These are phyloP conservation scores for Spizellomyces sp. DNA, from an alignment of 192 early-diverging fungal species.

Conservation along the genomic window DNA sequence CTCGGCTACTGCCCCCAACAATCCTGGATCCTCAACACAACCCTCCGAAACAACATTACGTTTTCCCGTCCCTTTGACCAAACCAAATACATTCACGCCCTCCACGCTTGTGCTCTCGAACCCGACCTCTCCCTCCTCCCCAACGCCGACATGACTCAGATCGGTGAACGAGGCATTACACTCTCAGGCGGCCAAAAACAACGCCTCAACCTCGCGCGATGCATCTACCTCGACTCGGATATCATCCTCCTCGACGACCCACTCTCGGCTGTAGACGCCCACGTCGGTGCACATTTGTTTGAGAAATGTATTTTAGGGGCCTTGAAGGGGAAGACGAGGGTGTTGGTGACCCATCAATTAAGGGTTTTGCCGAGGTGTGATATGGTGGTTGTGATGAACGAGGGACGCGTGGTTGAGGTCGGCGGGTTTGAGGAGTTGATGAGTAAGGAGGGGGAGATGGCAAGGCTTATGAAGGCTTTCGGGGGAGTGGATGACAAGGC, in stretches of 20 bases:
- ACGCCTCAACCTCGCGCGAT: conserved; percentile 78
- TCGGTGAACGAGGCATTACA: conserved; percentile 59
- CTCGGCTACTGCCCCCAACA: conserved; percentile 81
- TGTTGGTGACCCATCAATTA: conserved; percentile 84
- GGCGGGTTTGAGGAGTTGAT: conserved; percentile 69
- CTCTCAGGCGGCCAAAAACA: conserved; percentile 79
- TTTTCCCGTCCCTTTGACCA: conserved; percentile 68
- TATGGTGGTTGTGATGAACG: conserved; percentile 69
- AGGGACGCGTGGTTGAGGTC: conserved; percentile 69
- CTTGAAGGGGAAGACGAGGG: conserved; percentile 73
- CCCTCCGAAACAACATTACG: conserved; percentile 65
- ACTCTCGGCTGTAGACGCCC: conserved; percentile 75
- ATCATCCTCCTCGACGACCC: conserved; percentile 86
- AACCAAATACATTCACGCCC: conserved; percentile 61
- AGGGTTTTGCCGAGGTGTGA: conserved; percentile 76
- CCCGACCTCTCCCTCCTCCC: conserved; percentile 68
- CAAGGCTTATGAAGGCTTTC: conserved; percentile 57
- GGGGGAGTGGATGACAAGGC: conserved; percentile 63
- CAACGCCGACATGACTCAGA: conserved; percentile 65
- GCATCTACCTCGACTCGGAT: conserved; percentile 74
- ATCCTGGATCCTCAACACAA: conserved; percentile 86
- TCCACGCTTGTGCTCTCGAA: conserved; percentile 71
- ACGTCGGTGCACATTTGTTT: conserved; percentile 72
- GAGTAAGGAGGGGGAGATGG: conserved; percentile 60
- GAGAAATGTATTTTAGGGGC: conserved; percentile 68